phyloP scores from a whole-genome alignment of 177 flowering plant species.

The Vitis hybrid region DNA sequence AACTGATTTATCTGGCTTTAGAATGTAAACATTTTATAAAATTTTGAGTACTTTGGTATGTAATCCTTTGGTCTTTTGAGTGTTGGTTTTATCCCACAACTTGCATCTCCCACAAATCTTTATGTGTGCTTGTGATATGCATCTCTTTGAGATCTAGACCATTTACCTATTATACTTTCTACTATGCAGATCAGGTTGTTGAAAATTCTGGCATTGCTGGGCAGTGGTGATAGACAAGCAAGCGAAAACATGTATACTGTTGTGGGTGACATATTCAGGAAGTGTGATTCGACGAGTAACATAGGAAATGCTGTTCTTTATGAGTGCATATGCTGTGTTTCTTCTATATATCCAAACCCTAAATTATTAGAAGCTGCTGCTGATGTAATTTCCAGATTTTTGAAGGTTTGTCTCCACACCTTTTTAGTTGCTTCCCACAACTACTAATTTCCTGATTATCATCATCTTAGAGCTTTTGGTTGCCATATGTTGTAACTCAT shows the following conservation, averaged over 20 bases:
- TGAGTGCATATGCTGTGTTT: constrained; percentile 88
- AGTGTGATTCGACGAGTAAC: constrained; percentile 77
- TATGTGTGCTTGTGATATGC: no score
- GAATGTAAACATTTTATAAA: no score
- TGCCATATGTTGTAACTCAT: constrained; percentile 9
- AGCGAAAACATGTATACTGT: constrained; percentile 94
- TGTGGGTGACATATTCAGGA: constrained; percentile 80
- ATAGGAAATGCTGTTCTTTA: constrained; percentile 95
- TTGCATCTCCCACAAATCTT: not conserved
- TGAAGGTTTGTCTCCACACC: constrained; percentile 60
- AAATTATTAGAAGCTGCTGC: constrained; percentile 90
- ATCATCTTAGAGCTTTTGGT: not conserved
- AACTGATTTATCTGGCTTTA: no score
- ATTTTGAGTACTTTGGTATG: no score
- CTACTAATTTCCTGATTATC: not conserved
- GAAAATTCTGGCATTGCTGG: constrained; percentile 84
- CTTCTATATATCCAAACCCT: constrained; percentile 78
- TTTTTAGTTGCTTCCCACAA: constrained; percentile 12
- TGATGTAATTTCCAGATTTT: constrained; percentile 78
- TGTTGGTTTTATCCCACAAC: not conserved
- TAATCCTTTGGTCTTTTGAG: no score
- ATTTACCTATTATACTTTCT: constrained; percentile 11
- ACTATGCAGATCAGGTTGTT: constrained; percentile 81
- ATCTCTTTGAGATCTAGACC: not conserved
- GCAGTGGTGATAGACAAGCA: constrained; percentile 85